Conservation (phyloP, 1,284 basidiomycete genomes). For the Marasmius tenuissimus region DNA sequence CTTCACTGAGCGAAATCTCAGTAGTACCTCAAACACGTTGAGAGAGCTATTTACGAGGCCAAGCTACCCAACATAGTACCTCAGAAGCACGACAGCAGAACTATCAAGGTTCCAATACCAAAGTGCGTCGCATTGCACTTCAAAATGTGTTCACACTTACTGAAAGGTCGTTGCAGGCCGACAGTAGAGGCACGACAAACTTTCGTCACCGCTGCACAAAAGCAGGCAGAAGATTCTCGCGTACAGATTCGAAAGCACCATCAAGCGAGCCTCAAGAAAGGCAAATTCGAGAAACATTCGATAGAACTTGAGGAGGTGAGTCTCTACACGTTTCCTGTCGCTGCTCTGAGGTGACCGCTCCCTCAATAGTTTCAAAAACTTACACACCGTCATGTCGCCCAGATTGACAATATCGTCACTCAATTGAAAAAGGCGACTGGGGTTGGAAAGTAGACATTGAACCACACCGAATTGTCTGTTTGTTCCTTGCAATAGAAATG, state of each 20-base stretch:
- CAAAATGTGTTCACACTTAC: constrained; percentile 5
- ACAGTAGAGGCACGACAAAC: constrained; percentile 69
- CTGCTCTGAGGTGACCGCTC: not conserved
- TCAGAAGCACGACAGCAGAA: constrained; percentile 65
- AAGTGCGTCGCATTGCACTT: constrained; percentile 46
- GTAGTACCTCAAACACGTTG: constrained; percentile 74
- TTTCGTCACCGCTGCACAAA: constrained; percentile 52
- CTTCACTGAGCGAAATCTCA: constrained; percentile 18
- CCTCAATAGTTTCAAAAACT: constrained; percentile 67
- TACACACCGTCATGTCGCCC: constrained; percentile 55
- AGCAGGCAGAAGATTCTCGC: constrained; percentile 72
- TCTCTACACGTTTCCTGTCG: constrained; percentile 1
- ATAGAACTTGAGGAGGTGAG: constrained; percentile 64
- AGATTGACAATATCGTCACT: constrained; percentile 64
- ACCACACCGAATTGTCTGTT: not conserved
- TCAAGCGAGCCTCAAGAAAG: constrained; percentile 63
- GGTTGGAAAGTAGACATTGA: constrained; percentile 2
- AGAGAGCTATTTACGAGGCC: constrained; percentile 69
- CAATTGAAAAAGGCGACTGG: constrained; percentile 59
- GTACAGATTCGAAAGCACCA: constrained; percentile 71
- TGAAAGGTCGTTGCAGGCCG: constrained; percentile 44
- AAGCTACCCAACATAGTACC: constrained; percentile 71
- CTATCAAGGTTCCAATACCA: constrained; percentile 75
- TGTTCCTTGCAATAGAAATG: not conserved
- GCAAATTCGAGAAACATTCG: constrained; percentile 66